Base-by-base conservation (phyloP, 1,284 basidiomycete genomes). In the Ustilago xerochloae region DNA sequence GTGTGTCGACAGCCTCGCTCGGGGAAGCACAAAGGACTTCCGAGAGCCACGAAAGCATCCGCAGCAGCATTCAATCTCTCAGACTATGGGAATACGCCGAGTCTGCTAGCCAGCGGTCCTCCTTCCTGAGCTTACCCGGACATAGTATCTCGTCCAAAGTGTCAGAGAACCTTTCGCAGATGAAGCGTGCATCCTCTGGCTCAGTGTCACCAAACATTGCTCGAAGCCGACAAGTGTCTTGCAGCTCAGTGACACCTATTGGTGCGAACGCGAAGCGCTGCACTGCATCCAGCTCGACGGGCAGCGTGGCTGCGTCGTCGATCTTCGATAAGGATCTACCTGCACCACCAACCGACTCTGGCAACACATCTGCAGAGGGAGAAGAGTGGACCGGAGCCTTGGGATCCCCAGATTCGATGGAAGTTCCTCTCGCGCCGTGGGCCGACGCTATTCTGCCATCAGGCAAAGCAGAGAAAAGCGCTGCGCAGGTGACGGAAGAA, bases 301-400 rank as follows among this genome's bases (percentile, higher is more conserved):
- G 47, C 20, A 66, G 63, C n/a, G 35, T 55, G 0, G 53, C 29
- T 9, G 57, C 48, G 3, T 47, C 52, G 1, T 60, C 57, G 4
- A 54, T 60, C 39, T 66, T 66, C 13, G 63, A 66, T 36, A 66
- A 66, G 35, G 63, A 66, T 28, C 49, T 66, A 6, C 63, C 63
- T 10, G 43, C 55, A 6, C 46, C 43, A 7, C 63, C 63, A 0
- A 10, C 28, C 1, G 47, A 45, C 13, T 9, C 20, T 2, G 39
- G 18, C 2, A 29, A 15, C 18, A 47, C 6, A 4, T 45, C 32
- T 18, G 26, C 32, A 10, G 52, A 41, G 10, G 43, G 50, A 9
- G 43, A 49, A 26, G 45, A 58, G 4, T 53, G 63, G 51, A 38
- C 29, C 0, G 51, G 50, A 4, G 50, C 30, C 8, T 3, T 50